phyloP scores from a whole-genome alignment of 2,329 filamentous ascomycete species.

The Aspergillus pseudonomiae region DNA sequence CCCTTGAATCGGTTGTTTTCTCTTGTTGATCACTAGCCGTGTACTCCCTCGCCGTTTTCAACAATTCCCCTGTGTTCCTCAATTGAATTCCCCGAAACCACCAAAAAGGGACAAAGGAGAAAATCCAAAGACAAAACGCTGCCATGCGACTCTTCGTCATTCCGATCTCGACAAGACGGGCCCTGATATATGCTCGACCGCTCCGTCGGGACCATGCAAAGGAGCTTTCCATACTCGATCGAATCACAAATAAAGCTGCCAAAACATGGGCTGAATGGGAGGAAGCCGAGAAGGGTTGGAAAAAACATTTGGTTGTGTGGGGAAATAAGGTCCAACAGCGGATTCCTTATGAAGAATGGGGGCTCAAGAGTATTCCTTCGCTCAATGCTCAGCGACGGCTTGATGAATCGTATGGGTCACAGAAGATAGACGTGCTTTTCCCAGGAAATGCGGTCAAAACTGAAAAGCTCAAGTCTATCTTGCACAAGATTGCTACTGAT shows the following conservation, averaged over 20 bases:
- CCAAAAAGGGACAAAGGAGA: not conserved
- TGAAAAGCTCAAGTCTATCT: slow-evolving; percentile 64
- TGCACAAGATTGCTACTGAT: slow-evolving; percentile 75
- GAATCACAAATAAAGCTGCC: slow-evolving; percentile 69
- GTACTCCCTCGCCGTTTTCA: slow-evolving; percentile 16
- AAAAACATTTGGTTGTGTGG: slow-evolving; percentile 80
- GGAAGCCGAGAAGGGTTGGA: slow-evolving; percentile 80
- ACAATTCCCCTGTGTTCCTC: slow-evolving; percentile 1
- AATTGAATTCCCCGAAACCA: slow-evolving; percentile 5
- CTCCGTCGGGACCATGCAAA: slow-evolving; percentile 60
- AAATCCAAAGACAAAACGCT: slow-evolving; percentile 14
- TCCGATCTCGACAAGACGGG: slow-evolving; percentile 87
- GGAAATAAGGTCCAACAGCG: slow-evolving; percentile 83
- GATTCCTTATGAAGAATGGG: slow-evolving; percentile 98
- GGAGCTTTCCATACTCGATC: slow-evolving; percentile 66
- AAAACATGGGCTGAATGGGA: slow-evolving; percentile 87
- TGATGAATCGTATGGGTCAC: slow-evolving; percentile 66
- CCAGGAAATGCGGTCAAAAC: slow-evolving; percentile 70
- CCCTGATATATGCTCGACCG: slow-evolving; percentile 88
- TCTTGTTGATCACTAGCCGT: slow-evolving; percentile 26
- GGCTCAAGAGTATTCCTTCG: slow-evolving; percentile 88
- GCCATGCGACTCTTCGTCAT: slow-evolving; percentile 91
- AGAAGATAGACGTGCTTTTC: slow-evolving; percentile 70
- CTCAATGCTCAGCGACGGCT: slow-evolving; percentile 68
- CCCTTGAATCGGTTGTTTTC: slow-evolving; percentile 21